phyloP scores from a whole-genome alignment of 352 stramenopile genomes.

The Phytopythium helicoides region DNA sequence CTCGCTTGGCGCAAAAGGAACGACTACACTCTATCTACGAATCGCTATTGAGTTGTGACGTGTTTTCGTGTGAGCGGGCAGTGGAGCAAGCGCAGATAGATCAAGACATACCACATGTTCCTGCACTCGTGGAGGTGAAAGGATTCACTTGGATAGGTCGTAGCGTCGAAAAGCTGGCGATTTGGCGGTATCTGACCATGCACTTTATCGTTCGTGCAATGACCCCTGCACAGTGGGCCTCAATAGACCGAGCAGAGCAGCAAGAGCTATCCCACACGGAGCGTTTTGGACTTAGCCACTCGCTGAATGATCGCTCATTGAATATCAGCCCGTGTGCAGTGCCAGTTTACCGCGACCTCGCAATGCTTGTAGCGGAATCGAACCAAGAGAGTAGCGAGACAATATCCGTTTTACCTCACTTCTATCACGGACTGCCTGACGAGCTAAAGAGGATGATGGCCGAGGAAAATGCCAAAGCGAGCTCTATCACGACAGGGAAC shows the following conservation, averaged over 20 bases:
- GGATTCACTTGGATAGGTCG: conserved; percentile 34
- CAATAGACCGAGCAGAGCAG: conserved; percentile 5
- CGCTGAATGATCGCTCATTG: conserved; percentile 46
- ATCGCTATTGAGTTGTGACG: conserved; percentile 11
- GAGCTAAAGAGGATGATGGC: conserved; percentile 76
- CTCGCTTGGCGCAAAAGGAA: conserved; percentile 38
- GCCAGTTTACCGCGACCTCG: conserved; percentile 31
- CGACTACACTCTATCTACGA: conserved; percentile 48
- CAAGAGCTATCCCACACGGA: conserved; percentile 39
- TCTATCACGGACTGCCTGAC: conserved; percentile 69
- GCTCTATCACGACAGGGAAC: not conserved
- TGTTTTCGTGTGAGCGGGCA: not conserved
- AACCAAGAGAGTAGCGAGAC: conserved; percentile 35
- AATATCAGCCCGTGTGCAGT: conserved; percentile 31
- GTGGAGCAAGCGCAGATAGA: conserved; percentile 1
- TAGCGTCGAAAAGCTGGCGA: conserved; percentile 29
- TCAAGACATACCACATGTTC: not conserved
- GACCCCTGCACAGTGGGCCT: conserved; percentile 42
- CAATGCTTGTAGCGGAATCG: conserved; percentile 27
- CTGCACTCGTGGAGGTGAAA: conserved; percentile 3
- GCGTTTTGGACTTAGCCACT: conserved; percentile 49
- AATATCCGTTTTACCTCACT: conserved; percentile 50
- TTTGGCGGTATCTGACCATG: conserved; percentile 40
- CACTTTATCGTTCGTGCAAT: conserved; percentile 47
- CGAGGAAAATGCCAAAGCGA: conserved; percentile 39